These are phyloP conservation scores for Acarospora socialis DNA, from an alignment of 2,329 filamentous ascomycete genomes.

Conservation along the genomic window DNA sequence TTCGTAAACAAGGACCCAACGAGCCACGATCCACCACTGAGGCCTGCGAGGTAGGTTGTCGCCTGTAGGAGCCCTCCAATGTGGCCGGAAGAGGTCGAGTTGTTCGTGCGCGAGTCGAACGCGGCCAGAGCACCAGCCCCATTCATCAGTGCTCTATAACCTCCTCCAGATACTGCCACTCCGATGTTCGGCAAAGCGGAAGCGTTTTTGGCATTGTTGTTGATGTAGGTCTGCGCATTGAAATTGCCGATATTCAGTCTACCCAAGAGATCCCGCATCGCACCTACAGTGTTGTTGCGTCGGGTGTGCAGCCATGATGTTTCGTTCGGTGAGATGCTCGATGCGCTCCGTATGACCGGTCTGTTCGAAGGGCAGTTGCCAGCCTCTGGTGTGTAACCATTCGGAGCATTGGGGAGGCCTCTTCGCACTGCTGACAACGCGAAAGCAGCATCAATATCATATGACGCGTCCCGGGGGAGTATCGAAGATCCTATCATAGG, in stretches of 20 bases:
- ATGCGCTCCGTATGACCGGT: constrained; percentile 53
- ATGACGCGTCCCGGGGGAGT: neutral
- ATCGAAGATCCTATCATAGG: neutral
- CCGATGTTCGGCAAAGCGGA: constrained; percentile 53
- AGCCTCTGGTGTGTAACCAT: constrained; percentile 56
- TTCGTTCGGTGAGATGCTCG: constrained; percentile 52
- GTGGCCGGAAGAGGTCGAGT: constrained; percentile 48
- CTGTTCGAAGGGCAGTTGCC: constrained; percentile 56
- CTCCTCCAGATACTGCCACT: constrained; percentile 68
- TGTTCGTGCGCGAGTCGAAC: constrained; percentile 58
- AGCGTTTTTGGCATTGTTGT: constrained; percentile 40
- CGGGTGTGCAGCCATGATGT: constrained; percentile 57
- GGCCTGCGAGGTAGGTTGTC: constrained; percentile 63
- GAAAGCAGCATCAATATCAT: constrained; percentile 1
- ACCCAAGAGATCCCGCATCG: constrained; percentile 60
- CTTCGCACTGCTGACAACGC: constrained; percentile 16
- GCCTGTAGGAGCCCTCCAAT: constrained; percentile 71
- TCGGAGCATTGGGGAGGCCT: constrained; percentile 40
- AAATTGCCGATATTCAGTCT: constrained; percentile 64
- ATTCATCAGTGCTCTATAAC: constrained; percentile 74
- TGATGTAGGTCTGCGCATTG: constrained; percentile 60
- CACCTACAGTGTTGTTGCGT: constrained; percentile 55
- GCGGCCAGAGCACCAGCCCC: constrained; percentile 68
- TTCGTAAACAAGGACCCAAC: constrained; percentile 64
- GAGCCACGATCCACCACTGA: constrained; percentile 75